phyloP scores from a whole-genome alignment of 768 basidiomycete genomes.

The Glaciozyma antarctica region DNA sequence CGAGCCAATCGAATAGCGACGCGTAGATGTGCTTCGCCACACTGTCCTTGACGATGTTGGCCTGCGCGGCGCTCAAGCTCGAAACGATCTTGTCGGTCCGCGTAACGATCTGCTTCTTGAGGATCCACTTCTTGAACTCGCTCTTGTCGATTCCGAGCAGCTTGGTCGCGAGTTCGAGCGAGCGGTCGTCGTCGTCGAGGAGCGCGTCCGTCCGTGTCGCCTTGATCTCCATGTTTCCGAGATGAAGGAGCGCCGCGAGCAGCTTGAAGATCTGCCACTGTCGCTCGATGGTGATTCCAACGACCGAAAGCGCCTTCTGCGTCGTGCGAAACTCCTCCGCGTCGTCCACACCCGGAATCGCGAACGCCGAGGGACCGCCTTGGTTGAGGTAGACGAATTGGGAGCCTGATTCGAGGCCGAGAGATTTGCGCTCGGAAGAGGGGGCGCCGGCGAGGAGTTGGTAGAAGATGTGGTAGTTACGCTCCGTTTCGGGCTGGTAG shows the following conservation, averaged over 20 bases:
- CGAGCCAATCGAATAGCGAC: slow-evolving; percentile 96
- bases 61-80: slow-evolving; percentile 71
- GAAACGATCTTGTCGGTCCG: slow-evolving; percentile 93
- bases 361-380: slow-evolving; percentile 76
- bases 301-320: slow-evolving; percentile 88
- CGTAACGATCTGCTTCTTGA: slow-evolving; percentile 94
- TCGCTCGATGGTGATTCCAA: slow-evolving; percentile 93
- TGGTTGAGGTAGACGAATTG: slow-evolving; percentile 90
- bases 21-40: slow-evolving; percentile 99
- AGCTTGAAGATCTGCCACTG: slow-evolving; percentile 93
- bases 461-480: slow-evolving; percentile 99
- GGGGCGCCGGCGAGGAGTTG: slow-evolving; percentile 96
- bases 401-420: slow-evolving; percentile 77
- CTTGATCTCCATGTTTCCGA: slow-evolving; percentile 93
- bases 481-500: slow-evolving; percentile 90
- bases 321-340: slow-evolving; percentile 88
- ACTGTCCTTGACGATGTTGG: slow-evolving; percentile 86
- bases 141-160: slow-evolving; percentile 79
- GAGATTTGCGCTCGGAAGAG: slow-evolving; percentile 85
- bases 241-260: slow-evolving; percentile 82
- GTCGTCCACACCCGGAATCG: slow-evolving; percentile 88
- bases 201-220: slow-evolving; percentile 69
- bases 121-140: slow-evolving; percentile 97
- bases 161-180: slow-evolving; percentile 68
- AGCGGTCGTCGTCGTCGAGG: slow-evolving; percentile 71